Evolutionary conservation across 345 rosid species (phyloP).

Genomic region (Euphorbia peplus): DNA sequence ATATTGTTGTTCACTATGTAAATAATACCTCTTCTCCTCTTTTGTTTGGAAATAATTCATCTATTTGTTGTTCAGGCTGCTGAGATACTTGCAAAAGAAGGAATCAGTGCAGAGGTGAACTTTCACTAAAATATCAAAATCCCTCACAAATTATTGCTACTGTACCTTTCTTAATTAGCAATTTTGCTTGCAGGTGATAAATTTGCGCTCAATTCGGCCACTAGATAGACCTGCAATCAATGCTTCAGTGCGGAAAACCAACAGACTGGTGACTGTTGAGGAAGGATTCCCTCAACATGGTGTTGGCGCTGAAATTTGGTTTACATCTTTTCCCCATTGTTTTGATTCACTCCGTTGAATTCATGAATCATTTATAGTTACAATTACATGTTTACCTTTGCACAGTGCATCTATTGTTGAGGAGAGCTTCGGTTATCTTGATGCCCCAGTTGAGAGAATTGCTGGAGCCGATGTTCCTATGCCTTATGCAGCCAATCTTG

Average conservation of each 20-base stretch:
- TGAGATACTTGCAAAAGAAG: constrained; percentile 80
- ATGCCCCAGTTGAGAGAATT: constrained; percentile 83
- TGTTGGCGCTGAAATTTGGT: constrained; percentile 95
- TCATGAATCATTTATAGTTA: background rate
- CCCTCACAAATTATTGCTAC: background rate
- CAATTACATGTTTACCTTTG: constrained; percentile 8
- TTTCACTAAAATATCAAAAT: background rate
- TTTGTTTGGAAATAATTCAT: background rate
- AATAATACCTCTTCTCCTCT: background rate
- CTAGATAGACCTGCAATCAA: constrained; percentile 81
- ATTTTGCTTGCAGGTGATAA: constrained; percentile 55
- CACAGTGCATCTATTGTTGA: constrained; percentile 69
- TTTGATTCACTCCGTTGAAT: background rate
- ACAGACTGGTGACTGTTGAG: constrained; percentile 90
- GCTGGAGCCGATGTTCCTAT: constrained; percentile 90
- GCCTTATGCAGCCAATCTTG: constrained; percentile 90
- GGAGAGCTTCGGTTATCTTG: constrained; percentile 82
- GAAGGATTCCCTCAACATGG: constrained; percentile 97
- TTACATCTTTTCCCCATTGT: constrained; percentile 10
- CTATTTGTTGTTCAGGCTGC: constrained; percentile 57
- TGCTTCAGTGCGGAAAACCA: constrained; percentile 88
- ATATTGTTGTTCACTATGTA: background rate
- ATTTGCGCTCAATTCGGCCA: constrained; percentile 82
- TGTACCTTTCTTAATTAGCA: background rate
- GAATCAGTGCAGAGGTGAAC: constrained; percentile 81